Conservation (phyloP, 192 early-diverging fungal species). For the Dissophora globulifera region DNA sequence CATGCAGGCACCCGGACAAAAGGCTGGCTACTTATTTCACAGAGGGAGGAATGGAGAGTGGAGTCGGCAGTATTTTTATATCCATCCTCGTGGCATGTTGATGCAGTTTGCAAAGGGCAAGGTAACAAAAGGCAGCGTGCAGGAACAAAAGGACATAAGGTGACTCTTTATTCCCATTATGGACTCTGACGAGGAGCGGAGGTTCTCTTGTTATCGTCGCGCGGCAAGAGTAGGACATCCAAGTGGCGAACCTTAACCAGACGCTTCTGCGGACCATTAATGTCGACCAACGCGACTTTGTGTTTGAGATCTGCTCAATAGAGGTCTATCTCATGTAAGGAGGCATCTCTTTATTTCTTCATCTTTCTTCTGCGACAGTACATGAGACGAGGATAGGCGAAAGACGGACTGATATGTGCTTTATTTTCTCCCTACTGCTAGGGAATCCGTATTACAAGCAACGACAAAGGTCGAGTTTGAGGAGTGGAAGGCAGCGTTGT, state of each 20-base stretch:
- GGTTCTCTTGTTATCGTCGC: background rate
- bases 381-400: no score
- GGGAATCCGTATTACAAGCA: slow-evolving; percentile 48
- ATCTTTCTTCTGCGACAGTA: no score
- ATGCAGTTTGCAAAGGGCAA: slow-evolving; percentile 51
- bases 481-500: slow-evolving; percentile 48
- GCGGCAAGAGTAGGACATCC: slow-evolving; percentile 37
- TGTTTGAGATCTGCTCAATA: slow-evolving; percentile 50
- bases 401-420: background rate
- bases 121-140: slow-evolving; percentile 10
- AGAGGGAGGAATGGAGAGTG: slow-evolving; percentile 35
- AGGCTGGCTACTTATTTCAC: slow-evolving; percentile 42
- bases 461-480: slow-evolving; percentile 45
- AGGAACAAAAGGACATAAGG: background rate
- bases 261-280: slow-evolving; percentile 38
- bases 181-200: no score
- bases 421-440: background rate
- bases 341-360: no score
- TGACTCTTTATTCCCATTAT: no score
- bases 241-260: slow-evolving; percentile 45
- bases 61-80: slow-evolving; percentile 46
- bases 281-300: slow-evolving; percentile 41
- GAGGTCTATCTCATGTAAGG: slow-evolving; percentile 46
- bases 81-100: slow-evolving; percentile 34
- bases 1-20: slow-evolving; percentile 26